phyloP scores from a whole-genome alignment of 179 eudicot species.

The Spinacia oleracea region DNA sequence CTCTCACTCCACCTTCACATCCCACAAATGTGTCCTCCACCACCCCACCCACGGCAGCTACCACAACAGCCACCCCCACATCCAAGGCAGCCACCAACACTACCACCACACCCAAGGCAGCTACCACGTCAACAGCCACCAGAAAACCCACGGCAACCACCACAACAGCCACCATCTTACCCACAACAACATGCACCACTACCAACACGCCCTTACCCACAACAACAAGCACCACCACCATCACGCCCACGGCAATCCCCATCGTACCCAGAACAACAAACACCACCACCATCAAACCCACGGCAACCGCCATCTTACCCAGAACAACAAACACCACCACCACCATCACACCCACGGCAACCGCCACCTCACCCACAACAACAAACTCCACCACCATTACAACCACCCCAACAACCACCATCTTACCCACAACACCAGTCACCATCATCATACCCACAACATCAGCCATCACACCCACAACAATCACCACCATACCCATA shows the following conservation, averaged over 20 bases:
- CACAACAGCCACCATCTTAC: constrained; percentile 5
- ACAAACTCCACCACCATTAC: constrained; percentile 20
- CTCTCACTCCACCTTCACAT: constrained; percentile 5
- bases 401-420: constrained; percentile 12
- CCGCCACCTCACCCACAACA: constrained; percentile 18
- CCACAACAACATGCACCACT: constrained; percentile 17
- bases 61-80: not conserved
- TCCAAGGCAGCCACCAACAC: not conserved
- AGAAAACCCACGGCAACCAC: constrained; percentile 21
- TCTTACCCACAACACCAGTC: not conserved
- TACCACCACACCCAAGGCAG: not conserved
- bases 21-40: constrained; percentile 17
- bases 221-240: not conserved
- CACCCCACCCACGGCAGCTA: not conserved
- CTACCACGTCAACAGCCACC: constrained; percentile 14
- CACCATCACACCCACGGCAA: constrained; percentile 13
- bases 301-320: not conserved
- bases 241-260: constrained; percentile 3
- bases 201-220: constrained; percentile 18
- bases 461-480: constrained; percentile 13
- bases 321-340: constrained; percentile 22
- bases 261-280: not conserved
- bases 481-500: constrained; percentile 16
- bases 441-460: not conserved
- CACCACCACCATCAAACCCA: constrained; percentile 1